Evolutionary conservation across 1,139 yeast genomes (phyloP).

Genomic region (Zhuliangozyma blackwelliae): DNA sequence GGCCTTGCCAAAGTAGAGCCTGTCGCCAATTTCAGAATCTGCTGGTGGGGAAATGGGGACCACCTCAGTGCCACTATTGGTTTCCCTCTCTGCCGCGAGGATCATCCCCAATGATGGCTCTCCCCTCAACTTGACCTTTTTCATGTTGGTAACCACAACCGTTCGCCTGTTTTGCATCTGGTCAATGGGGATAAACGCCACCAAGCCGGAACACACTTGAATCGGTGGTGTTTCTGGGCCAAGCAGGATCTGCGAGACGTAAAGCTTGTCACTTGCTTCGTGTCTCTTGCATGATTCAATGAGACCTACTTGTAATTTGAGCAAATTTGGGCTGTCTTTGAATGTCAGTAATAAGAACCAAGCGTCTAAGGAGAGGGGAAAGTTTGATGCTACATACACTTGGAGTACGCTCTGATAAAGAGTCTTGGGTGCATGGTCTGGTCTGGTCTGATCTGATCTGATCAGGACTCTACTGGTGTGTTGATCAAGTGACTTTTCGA

Average conservation of each 20-base stretch:
- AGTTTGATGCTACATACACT: not conserved
- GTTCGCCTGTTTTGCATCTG: slow-evolving; percentile 81
- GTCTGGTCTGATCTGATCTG: too few relatives aligned
- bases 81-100: slow-evolving; percentile 36
- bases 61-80: slow-evolving; percentile 14
- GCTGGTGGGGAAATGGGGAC: slow-evolving; percentile 38
- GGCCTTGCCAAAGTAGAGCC: slow-evolving; percentile 23
- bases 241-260: slow-evolving; percentile 45
- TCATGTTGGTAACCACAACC: slow-evolving; percentile 80
- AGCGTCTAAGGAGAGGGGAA: too few relatives aligned
- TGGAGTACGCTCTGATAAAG: not conserved
- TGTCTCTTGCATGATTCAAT: slow-evolving; percentile 41
- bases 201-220: slow-evolving; percentile 65
- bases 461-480: too few relatives aligned
- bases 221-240: slow-evolving; percentile 17
- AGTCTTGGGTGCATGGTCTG: too few relatives aligned
- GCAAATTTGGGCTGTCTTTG: slow-evolving; percentile 16
- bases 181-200: slow-evolving; percentile 70
- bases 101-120: slow-evolving; percentile 56
- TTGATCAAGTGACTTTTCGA: too few relatives aligned
- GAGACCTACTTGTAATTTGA: slow-evolving; percentile 41
- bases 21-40: slow-evolving; percentile 24
- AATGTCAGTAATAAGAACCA: too few relatives aligned
- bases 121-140: slow-evolving; percentile 88
- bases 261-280: slow-evolving; percentile 50